Percentiles rank a stretch among this genome's conserved stretches.
Evolutionary conservation across 495 filamentous ascomycete genomes (phyloP).

Genomic region (Astrothelium macrocarpum): DNA sequence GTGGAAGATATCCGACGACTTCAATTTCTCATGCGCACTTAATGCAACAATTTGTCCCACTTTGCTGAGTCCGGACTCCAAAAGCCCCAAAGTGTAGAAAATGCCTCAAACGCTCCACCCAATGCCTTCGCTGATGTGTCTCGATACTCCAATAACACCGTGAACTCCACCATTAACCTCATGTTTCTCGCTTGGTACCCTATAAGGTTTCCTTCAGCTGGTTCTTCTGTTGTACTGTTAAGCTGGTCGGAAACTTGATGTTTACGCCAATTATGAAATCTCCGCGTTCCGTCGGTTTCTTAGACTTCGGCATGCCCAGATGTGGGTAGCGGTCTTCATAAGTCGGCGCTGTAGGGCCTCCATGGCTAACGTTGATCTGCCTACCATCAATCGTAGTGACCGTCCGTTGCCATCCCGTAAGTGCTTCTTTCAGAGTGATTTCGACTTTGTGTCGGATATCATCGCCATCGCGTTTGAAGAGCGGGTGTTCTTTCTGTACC

Average conservation of each 20-base stretch:
- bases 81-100: background rate
- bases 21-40: too few relatives aligned
- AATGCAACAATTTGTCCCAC: background rate
- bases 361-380: slow-evolving; percentile 61
- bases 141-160: background rate
- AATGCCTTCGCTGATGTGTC: slow-evolving; percentile 1
- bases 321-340: slow-evolving; percentile 70
- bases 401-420: slow-evolving; percentile 86
- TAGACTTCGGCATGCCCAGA: slow-evolving; percentile 85
- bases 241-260: slow-evolving; percentile 73
- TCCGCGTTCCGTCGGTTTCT: slow-evolving; percentile 72
- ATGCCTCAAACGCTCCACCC: background rate
- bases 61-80: background rate
- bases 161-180: background rate
- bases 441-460: slow-evolving; percentile 69
- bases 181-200: background rate
- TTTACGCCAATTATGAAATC: slow-evolving; percentile 85
- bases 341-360: slow-evolving; percentile 76
- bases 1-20: too few relatives aligned
- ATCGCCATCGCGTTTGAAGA: slow-evolving; percentile 77
- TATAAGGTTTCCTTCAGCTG: slow-evolving; percentile 65
- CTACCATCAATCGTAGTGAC: slow-evolving; percentile 91
- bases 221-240: slow-evolving; percentile 68
- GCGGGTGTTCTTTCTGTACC: slow-evolving; percentile 66
- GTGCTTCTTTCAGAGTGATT: slow-evolving; percentile 85